Percentiles rank a stretch among this genome's conserved stretches.
Conservation (phyloP, 371 early-diverging fungal species). For the Mortierella sp. region DNA sequence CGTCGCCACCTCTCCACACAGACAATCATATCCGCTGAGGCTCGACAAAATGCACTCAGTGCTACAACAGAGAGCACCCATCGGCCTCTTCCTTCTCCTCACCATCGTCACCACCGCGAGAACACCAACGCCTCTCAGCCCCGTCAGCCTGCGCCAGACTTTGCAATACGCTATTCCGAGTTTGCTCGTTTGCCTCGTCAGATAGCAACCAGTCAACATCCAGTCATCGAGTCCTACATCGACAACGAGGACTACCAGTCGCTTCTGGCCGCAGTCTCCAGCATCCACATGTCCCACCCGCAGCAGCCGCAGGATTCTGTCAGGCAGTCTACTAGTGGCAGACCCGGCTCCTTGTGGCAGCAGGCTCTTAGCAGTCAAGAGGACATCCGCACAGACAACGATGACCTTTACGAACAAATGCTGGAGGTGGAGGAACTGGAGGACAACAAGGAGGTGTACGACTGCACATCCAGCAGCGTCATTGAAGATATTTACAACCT, state of each 20-base stretch:
- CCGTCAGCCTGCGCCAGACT: not conserved
- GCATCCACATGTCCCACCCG: conserved; percentile 32
- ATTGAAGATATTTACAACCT: conserved; percentile 38
- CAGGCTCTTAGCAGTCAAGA: not conserved
- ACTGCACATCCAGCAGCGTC: conserved; percentile 6
- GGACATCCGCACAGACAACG: not conserved
- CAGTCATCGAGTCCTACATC: conserved; percentile 31
- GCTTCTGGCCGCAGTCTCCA: conserved; percentile 32
- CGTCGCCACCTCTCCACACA: conserved; percentile 9
- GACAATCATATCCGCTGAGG: not conserved
- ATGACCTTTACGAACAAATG: conserved; percentile 5
- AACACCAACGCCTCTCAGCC: not conserved
- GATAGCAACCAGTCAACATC: conserved; percentile 20
- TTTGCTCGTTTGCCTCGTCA: conserved; percentile 30
- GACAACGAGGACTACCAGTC: conserved; percentile 39
- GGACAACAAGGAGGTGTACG: not conserved
- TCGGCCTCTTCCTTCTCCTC: conserved; percentile 4
- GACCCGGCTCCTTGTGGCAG: not conserved
- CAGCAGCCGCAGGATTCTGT: not conserved
- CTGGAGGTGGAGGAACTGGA: not conserved
- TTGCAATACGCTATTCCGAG: conserved; percentile 27
- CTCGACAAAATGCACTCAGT: not conserved
- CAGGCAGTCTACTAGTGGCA: not conserved
- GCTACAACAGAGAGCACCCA: not conserved
- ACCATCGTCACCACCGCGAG: not conserved